Base-by-base conservation (phyloP, 192 early-diverging fungal genomes). In the Podila epicladia region DNA sequence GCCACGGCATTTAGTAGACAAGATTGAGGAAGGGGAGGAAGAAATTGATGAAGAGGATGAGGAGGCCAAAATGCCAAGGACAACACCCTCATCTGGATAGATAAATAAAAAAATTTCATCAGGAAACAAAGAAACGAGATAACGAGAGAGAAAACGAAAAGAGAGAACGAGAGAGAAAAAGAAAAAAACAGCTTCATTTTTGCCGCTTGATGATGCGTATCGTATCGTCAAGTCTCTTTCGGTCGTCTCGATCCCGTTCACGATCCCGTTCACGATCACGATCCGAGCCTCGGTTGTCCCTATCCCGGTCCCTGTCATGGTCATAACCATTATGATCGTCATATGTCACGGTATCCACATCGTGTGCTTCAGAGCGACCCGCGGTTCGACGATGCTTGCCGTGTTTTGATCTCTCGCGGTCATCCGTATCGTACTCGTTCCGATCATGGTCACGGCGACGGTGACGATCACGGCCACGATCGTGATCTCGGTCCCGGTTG, bases 21-120 rank as follows among this genome's bases (percentile, higher is more conserved):
- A 55, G 37, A 67, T 71, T 59, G 58, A 71, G 0, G 61, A 69
- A 66, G 20, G 9, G 5, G 73, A 75, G 19, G 64, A 71, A 45
- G 69, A 62, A n/a, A 49, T 49, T 22, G 67, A 69, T 26, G 67
- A 65, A 37, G 72, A 67, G 35, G 62, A 70, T 6, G 31, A 51
- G 33, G 62, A 29, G 50, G 63, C 49, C n/a, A 62, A 58, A 29
- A 50, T 61, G n/a, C 41, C 20, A 60, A 28, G 26, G 22, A 45
- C 45, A 58, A 49, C 29, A 53, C 4, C 13, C 41, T 45, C 41
- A 45, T 45, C 41, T 45, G 41, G 41, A 45, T 45, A 45, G 41
- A 45, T 15, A 45, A 45, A 45, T 45, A 45, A 45, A 45, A 45
- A 45, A 45, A 45, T 17, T 45, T 45, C 41, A 45, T 45, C 41